These are phyloP conservation scores for Trichoderma erinaceum DNA, from an alignment of 495 filamentous ascomycete species.

Conservation along the genomic window DNA sequence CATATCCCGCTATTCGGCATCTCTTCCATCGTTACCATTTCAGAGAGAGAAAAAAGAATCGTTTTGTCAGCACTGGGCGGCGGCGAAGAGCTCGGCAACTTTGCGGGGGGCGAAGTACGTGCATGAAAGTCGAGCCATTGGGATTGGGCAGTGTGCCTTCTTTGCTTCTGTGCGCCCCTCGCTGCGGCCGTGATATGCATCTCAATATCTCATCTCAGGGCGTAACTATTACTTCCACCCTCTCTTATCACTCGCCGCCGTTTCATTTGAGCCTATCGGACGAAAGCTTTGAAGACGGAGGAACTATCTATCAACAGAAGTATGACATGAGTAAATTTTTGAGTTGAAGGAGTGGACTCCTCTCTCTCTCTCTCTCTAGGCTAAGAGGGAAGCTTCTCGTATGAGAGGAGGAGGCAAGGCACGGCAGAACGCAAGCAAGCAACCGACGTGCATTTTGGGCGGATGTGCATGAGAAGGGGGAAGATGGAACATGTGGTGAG, in stretches of 20 bases:
- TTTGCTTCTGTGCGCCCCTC: background rate
- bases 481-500: conserved; percentile 10
- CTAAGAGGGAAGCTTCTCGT: background rate
- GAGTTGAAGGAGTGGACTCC: background rate
- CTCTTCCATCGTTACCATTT: background rate
- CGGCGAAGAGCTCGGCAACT: conserved; percentile 7
- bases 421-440: background rate
- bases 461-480: conserved; percentile 10
- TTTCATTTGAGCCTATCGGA: background rate
- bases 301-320: background rate
- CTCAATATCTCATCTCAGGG: background rate
- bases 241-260: background rate
- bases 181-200: background rate
- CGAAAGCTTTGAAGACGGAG: background rate
- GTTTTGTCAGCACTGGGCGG: background rate
- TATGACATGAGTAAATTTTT: background rate
- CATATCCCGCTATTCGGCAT: conserved; percentile 2
- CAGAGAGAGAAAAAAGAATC: background rate
- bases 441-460: conserved; percentile 5
- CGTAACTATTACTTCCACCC: background rate
- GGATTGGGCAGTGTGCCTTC: background rate
- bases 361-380: background rate
- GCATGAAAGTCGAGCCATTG: background rate
- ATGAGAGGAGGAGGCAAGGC: background rate
- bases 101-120: conserved; percentile 7